phyloP scores from a whole-genome alignment of 768 basidiomycete species.

The Gyrodon lividus region DNA sequence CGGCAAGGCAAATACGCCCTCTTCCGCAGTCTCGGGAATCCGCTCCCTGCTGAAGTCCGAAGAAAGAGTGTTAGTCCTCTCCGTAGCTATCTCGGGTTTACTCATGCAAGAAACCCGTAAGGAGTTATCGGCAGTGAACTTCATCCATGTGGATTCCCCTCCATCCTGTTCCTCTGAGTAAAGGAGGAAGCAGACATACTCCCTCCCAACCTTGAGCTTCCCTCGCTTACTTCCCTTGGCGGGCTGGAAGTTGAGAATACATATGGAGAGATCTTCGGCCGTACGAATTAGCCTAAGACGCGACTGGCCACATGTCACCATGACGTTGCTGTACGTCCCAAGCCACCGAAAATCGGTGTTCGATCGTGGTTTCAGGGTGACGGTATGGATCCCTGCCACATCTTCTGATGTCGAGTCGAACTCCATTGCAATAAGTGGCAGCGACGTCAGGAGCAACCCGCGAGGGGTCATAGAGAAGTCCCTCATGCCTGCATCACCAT shows the following conservation, averaged over 20 bases:
- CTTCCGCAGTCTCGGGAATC: background rate
- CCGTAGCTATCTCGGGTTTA: background rate
- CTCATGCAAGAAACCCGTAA: conserved; percentile 14
- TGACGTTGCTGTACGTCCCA: conserved; percentile 12
- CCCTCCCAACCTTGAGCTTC: conserved; percentile 13
- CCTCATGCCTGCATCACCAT: conserved; percentile 10
- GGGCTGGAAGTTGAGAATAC: conserved; percentile 24
- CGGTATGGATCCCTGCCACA: conserved; percentile 4
- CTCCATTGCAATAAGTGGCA: conserved; percentile 22
- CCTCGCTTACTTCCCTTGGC: background rate
- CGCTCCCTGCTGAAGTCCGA: background rate
- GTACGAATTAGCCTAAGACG: conserved; percentile 13
- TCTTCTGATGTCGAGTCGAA: conserved; percentile 1
- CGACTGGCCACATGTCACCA: conserved; percentile 14
- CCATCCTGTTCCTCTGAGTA: conserved; percentile 3
- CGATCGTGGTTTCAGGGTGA: conserved; percentile 10
- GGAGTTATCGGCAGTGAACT: conserved; percentile 25
- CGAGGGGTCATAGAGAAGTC: conserved; percentile 13
- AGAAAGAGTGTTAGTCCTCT: background rate
- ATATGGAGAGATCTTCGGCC: conserved; percentile 17
- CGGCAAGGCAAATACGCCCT: conserved; percentile 8
- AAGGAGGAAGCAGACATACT: conserved; percentile 25
- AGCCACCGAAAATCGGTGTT: background rate
- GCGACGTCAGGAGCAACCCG: conserved; percentile 17
- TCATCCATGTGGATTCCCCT: conserved; percentile 20